A percentile compares a stretch with the other conserved stretches of the same genome.
Evolutionary conservation across 345 rosid species (phyloP).

Genomic region (Nephelium lappaceum): DNA sequence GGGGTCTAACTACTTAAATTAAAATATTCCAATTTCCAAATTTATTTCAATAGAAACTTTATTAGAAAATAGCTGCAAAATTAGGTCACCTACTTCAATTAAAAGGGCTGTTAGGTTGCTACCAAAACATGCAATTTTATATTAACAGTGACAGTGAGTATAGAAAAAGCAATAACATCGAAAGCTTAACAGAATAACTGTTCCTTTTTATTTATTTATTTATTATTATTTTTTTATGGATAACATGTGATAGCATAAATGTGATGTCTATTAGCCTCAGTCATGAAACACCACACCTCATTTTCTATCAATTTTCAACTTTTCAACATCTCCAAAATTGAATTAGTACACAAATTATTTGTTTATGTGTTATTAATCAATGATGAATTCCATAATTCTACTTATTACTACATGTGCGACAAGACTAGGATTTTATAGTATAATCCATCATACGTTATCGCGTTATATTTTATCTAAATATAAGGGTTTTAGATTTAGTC

Average conservation of each 20-base stretch:
- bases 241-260: not conserved
- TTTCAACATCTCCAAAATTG: not conserved
- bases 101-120: too few species aligned
- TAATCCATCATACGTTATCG: too few species aligned
- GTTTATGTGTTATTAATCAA: not conserved
- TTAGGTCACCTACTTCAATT: not conserved
- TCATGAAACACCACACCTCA: not conserved
- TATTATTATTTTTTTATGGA: not conserved
- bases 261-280: not conserved
- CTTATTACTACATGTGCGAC: too few species aligned
- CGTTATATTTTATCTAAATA: too few species aligned
- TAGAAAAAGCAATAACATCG: not conserved
- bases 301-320: not conserved
- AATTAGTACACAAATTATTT: not conserved
- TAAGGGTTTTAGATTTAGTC: too few species aligned
- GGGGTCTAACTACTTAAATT: too few species aligned
- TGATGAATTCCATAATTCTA: too few species aligned
- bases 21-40: too few species aligned
- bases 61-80: not conserved
- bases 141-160: not conserved
- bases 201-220: not conserved
- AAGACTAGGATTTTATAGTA: too few species aligned
- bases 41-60: too few species aligned
- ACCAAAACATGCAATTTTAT: too few species aligned
- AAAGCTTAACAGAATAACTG: not conserved